These are phyloP conservation scores for Pythium coloratum DNA, from an alignment of 352 stramenopile species.

Conservation along the genomic window DNA sequence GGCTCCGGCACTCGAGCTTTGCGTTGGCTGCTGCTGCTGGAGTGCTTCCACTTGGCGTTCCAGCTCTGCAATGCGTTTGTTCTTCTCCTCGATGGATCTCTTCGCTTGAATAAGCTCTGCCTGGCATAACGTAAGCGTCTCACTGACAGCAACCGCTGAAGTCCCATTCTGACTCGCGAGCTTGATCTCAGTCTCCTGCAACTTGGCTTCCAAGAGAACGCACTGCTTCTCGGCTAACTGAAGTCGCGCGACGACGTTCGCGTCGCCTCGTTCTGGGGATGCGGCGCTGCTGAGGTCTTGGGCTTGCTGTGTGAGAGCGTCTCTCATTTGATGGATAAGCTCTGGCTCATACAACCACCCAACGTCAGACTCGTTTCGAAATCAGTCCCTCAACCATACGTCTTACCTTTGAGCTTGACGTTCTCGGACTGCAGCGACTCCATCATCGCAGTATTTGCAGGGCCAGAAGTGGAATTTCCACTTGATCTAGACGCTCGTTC, in stretches of 20 bases:
- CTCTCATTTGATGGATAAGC: slow-evolving; percentile 78
- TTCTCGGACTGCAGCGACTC: slow-evolving; percentile 55
- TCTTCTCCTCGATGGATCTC: slow-evolving; percentile 42
- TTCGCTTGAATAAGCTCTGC: slow-evolving; percentile 48
- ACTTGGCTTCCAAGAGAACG: slow-evolving; percentile 41
- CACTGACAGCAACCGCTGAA: slow-evolving; percentile 13
- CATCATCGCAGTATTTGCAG: not conserved
- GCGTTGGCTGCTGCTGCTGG: slow-evolving; percentile 9
- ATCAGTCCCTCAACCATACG: not conserved
- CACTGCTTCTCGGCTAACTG: slow-evolving; percentile 42
- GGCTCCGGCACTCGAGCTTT: slow-evolving; percentile 15
- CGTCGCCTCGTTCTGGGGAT: slow-evolving; percentile 3
- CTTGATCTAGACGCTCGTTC: not conserved
- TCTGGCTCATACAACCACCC: slow-evolving; percentile 21
- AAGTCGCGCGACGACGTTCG: slow-evolving; percentile 11
- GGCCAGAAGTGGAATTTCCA: not conserved
- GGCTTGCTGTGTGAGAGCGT: slow-evolving; percentile 59
- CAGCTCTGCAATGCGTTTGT: slow-evolving; percentile 42
- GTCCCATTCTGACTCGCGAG: not conserved
- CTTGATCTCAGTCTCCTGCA: slow-evolving; percentile 29
- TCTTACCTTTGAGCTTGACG: slow-evolving; percentile 44
- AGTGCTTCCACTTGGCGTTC: slow-evolving; percentile 35
- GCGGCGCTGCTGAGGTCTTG: slow-evolving; percentile 5
- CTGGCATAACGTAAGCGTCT: slow-evolving; percentile 43
- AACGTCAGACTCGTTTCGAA: not conserved